Evolutionary conservation across 2,329 filamentous ascomycete genomes (phyloP), one percentile per base, ranked within the genome.

Genomic region (Atkinsonella hypoxylon): DNA sequence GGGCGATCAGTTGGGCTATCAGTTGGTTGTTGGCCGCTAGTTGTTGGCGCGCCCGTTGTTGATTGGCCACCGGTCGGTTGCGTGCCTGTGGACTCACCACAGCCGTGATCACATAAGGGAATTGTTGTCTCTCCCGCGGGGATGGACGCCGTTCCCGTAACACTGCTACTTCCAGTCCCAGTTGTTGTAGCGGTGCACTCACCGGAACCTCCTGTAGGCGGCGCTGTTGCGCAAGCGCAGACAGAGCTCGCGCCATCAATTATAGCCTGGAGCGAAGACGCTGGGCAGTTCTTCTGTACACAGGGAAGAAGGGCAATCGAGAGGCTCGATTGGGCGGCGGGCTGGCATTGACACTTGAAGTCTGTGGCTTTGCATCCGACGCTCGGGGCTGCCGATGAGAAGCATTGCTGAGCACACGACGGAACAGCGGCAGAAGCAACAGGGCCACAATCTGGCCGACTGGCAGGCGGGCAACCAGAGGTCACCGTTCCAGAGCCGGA

Each of bases 291-390:
- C 0, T 57, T 62, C 1, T 56, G 55, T 11, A 64, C 60, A 45
- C 62, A 64, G 10, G 62, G 62, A 13, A 60, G 54, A 31, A 63
- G 54, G 22, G 59, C 52, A 34, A 53, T 45, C 2, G 61, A 59
- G 1, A 64, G 51, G 11, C 53, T 55, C 22, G 53, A 51, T 44
- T 59, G 57, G 9, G 58, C 57, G 6, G 56, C 57, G 7, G 56
- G 52, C 26, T 58, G 48, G 45, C 62, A 64, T 30, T 64, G 62
- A 32, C 62, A 64, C 6, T 48, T 51, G 43, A 59, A 64, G 53
- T 64, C 61, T 26, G 55, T 45, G 9, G 58, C 53, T 17, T 53
- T 55, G 51, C 62, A 64, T 10, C 58, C 58, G 7, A 63, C 57
- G 0, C 48, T 40, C 1, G 61, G 61, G 1, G 58, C 59, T 15